phyloP scores from a whole-genome alignment of 768 basidiomycete genomes.

The Pleurotus tuoliensis region DNA sequence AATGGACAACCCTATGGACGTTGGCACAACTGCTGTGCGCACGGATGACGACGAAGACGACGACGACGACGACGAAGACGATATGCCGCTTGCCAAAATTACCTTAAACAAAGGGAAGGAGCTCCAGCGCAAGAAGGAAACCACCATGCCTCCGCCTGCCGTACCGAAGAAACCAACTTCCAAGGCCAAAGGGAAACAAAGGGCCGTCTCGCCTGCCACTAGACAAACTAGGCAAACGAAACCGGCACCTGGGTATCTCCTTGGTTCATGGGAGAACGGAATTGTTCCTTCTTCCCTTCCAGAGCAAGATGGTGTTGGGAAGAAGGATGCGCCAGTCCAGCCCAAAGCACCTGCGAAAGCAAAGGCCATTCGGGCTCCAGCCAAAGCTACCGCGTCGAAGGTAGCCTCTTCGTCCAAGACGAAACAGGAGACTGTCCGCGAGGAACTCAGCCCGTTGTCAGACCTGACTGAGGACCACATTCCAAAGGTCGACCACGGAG shows the following conservation, averaged over 20 bases:
- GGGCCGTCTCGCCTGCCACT: background rate
- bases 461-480: conserved; percentile 24
- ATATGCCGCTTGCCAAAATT: conserved; percentile 39
- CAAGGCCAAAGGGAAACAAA: conserved; percentile 4
- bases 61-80: conserved; percentile 40
- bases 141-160: background rate
- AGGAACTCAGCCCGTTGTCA: conserved; percentile 2
- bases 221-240: conserved; percentile 1
- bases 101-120: conserved; percentile 20
- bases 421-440: conserved; percentile 3
- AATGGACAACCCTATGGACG: conserved; percentile 18
- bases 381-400: background rate
- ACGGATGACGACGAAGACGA: conserved; percentile 27
- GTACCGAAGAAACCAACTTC: background rate
- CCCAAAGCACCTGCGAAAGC: background rate
- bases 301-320: conserved; percentile 36
- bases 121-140: background rate
- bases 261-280: conserved; percentile 28
- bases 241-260: conserved; percentile 1
- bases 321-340: background rate
- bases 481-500: conserved; percentile 22
- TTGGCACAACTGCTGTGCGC: conserved; percentile 10
- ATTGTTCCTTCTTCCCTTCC: conserved; percentile 60
- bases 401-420: conserved; percentile 6
- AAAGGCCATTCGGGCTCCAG: background rate